Conservation (phyloP, 2,329 filamentous ascomycete species). For the Proliferodiscus dingleyae region DNA sequence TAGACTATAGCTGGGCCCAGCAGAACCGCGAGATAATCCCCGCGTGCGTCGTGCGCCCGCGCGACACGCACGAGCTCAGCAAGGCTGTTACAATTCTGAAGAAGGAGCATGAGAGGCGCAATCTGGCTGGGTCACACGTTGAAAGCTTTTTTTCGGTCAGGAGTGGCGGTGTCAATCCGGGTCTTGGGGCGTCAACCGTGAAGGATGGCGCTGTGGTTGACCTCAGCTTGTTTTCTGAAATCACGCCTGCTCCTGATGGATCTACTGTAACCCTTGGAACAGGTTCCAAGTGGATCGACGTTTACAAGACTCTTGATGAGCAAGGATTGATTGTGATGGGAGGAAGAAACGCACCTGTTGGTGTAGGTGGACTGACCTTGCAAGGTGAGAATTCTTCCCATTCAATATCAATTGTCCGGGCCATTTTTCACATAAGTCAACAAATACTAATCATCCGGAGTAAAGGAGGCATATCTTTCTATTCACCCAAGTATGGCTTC, state of each 20-base stretch:
- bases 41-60: neutral
- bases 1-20: conserved; percentile 4
- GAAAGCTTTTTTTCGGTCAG: conserved; percentile 45
- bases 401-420: neutral
- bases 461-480: conserved; percentile 11
- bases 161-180: conserved; percentile 51
- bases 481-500: conserved; percentile 10
- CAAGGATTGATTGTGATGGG: conserved; percentile 4
- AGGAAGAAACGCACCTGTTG: conserved; percentile 5
- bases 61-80: neutral
- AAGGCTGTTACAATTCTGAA: conserved; percentile 3
- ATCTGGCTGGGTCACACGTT: neutral
- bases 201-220: conserved; percentile 44
- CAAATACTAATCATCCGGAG: neutral
- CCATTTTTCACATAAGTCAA: neutral
- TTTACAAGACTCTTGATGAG: conserved; percentile 3
- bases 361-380: conserved; percentile 8
- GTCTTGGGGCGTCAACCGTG: conserved; percentile 45
- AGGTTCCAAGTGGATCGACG: conserved; percentile 6
- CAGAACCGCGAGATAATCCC: conserved; percentile 3
- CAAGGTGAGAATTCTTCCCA: neutral
- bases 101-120: neutral
- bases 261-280: conserved; percentile 17
- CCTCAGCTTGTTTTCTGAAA: conserved; percentile 27
- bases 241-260: conserved; percentile 17